Evolutionary conservation across 352 stramenopile genomes (phyloP).

Genomic region (Phytophthora citrophthora): DNA sequence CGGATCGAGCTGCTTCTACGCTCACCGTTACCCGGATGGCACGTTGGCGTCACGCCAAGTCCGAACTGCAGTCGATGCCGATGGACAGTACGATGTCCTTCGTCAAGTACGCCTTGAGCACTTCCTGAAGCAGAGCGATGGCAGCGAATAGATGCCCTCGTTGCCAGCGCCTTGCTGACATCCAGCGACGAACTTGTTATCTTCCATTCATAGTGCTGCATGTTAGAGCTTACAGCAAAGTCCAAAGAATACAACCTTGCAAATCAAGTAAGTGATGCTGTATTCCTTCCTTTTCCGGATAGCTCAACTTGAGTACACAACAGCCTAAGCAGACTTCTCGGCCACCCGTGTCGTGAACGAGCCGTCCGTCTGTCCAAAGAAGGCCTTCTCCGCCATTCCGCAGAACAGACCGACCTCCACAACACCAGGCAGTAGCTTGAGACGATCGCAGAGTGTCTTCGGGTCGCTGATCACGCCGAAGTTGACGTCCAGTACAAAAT

Average conservation of each 20-base stretch:
- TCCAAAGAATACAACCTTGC: conserved; percentile 18
- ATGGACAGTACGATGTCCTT: conserved; percentile 81
- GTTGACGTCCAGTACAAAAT: conserved; percentile 91
- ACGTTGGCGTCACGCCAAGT: conserved; percentile 65
- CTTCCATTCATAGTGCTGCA: conserved; percentile 27
- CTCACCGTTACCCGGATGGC: conserved; percentile 74
- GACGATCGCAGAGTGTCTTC: conserved; percentile 60
- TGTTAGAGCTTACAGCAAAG: conserved; percentile 35
- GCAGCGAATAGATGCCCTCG: conserved; percentile 16
- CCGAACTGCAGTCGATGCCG: conserved; percentile 71
- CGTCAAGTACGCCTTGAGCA: conserved; percentile 75
- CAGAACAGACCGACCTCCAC: conserved; percentile 91
- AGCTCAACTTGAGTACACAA: neutral
- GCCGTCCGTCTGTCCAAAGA: conserved; percentile 87
- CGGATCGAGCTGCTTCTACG: conserved; percentile 89
- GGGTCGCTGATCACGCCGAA: conserved; percentile 83
- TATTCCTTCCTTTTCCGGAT: conserved; percentile 10
- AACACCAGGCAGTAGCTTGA: conserved; percentile 88
- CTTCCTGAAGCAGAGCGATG: conserved; percentile 52
- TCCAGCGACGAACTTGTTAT: neutral
- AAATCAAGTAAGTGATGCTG: conserved; percentile 12
- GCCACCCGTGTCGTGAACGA: conserved; percentile 72
- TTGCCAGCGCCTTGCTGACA: neutral
- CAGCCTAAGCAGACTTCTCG: conserved; percentile 29
- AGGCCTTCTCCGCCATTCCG: conserved; percentile 89